A percentile compares a stretch with the other conserved stretches of the same genome.
Evolutionary conservation across 2,329 filamentous ascomycete species (phyloP).

Genomic region (Torrubiellomyces zombiae): DNA sequence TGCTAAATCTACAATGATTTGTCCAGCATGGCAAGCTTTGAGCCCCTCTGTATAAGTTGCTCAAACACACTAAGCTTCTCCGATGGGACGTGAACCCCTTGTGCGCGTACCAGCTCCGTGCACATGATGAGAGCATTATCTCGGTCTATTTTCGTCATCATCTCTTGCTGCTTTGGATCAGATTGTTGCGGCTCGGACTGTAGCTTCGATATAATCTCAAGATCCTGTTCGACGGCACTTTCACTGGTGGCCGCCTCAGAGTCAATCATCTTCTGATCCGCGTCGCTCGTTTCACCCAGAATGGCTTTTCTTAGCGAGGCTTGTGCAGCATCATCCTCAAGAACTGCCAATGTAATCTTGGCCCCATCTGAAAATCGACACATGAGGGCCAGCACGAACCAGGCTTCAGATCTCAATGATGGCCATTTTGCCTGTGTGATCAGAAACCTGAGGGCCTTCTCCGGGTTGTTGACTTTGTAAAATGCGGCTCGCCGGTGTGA

Average conservation of each 20-base stretch:
- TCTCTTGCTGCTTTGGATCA: constrained; percentile 24
- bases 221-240: constrained; percentile 6
- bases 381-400: constrained; percentile 47
- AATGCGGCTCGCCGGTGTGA: constrained; percentile 21
- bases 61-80: constrained; percentile 25
- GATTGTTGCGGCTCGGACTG: constrained; percentile 30
- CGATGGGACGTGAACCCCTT: constrained; percentile 21
- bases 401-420: constrained; percentile 39
- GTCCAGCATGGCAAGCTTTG: constrained; percentile 21
- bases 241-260: constrained; percentile 3
- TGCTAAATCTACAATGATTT: too few relatives aligned
- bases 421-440: constrained; percentile 42
- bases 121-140: constrained; percentile 46
- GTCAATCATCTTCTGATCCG: constrained; percentile 7
- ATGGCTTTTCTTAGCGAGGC: constrained; percentile 28
- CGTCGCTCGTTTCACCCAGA: constrained; percentile 19
- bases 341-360: constrained; percentile 22
- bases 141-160: constrained; percentile 34
- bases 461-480: constrained; percentile 27
- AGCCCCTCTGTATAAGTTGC: constrained; percentile 32
- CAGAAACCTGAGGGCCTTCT: constrained; percentile 30
- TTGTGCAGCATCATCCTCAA: constrained; percentile 26
- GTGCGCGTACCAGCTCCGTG: constrained; percentile 33
- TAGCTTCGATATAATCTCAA: constrained; percentile 14
- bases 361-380: constrained; percentile 33